Base-by-base conservation (phyloP, 192 early-diverging fungal genomes). In the Oehlia diaphana region DNA sequence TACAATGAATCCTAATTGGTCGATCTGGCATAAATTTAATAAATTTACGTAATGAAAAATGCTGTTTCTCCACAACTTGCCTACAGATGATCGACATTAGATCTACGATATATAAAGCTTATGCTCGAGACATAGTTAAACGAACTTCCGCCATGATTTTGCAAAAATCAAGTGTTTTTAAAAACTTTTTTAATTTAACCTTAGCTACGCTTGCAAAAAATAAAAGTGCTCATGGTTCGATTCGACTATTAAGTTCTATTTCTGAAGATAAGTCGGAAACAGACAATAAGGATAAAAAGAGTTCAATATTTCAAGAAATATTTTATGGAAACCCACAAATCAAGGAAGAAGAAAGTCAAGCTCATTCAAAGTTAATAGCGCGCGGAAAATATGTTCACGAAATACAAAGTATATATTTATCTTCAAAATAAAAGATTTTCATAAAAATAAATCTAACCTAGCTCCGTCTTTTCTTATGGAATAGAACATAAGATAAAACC, bases 351-450 rank as follows among this genome's bases (percentile, higher is more conserved):
- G 61, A 44, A 23, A 77, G 9, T 16, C 75, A 77, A 66, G 93
- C 94, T 13, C 88, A 94, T 73, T 94, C 93, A 31, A 95, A 95
- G 83, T 81, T 91, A n/a, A 78, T 95, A 39, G 92, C 93, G 12
- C 86, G 93, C 53, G 93, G 94, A 63, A 96, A 96, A 86, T 96
- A 94, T 77, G 93, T 97, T 19, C 95, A 96, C 84, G 95, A 98
- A 83, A 82, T 96, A 64, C 87, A 92, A 78, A 92, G 92, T 93
- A 85, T 82, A 84, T 7, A 42, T 31, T 78, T 44, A 21, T 61
- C 12, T 65, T 77, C 9, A 35, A 42, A 42, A 0, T 8, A 8
- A 42, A n/a, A 42, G 7, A 42, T 42, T 42, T 42, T 9, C 39
- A 42, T 7, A 42, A 42, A 42, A 42, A 42, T 42, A 50, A 8